Base-by-base conservation (phyloP, 1,139 yeast species). In the Cylindricascospora bacillispora region DNA sequence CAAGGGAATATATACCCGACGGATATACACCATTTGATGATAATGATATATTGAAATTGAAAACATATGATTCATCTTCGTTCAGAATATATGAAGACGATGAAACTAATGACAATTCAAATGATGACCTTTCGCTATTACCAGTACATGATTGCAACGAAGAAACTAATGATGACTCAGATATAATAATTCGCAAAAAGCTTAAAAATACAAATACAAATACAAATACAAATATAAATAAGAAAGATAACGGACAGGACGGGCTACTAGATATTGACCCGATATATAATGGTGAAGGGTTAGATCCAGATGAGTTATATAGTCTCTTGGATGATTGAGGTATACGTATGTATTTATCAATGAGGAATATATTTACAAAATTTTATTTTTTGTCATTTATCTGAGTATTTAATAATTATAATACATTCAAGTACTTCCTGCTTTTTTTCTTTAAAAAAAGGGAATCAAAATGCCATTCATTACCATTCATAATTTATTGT, bases 1-100 rank as follows among this genome's bases (percentile, higher is more conserved):
- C 42, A 11, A 27, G 44, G 13, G 41, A 43, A 18, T 42, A 47
- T 30, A 28, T 41, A 11, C 56, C 55, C 7, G 43, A 40, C 24
- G 57, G 54, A 4, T 40, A 44, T 18, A 35, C 32, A 9, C 41
- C 42, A 7, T 41, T 49, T 21, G 31, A 35, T 7, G 27, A 33
- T 3, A 37, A 34, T 12, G 52, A 45, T 27, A 27, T 48, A 11
- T 31, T 25, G n/a, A 48, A 47, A 29, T 32, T 52, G 24, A 39
- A 39, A 15, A 39, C 37, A 13, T 45, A 35, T 25, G 29, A 36
- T 18, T 36, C 45, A 1, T 44, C 47, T 9, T 17, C 7, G 5
- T 9, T 26, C 6, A 13, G 13, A n/a, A 16, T 26, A 9, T 11
- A 6, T 15, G 22, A 18, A n/a, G 22, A 25, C 6, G 22, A 25